These are phyloP conservation scores for Immersiella caudata DNA, from an alignment of 495 filamentous ascomycete species.

Conservation along the genomic window DNA sequence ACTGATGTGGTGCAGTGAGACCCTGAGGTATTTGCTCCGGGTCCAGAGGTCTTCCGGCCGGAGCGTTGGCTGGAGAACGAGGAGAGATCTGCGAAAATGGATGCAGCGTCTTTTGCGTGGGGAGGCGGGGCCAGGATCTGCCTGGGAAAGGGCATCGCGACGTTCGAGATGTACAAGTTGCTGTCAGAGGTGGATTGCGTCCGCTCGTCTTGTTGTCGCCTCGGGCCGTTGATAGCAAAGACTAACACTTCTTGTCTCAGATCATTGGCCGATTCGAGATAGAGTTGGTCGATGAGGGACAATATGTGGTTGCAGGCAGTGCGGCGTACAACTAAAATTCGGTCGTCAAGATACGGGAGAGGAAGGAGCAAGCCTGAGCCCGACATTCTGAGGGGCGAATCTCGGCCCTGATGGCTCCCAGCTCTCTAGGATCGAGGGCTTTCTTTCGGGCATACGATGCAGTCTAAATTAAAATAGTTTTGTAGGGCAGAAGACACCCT, in stretches of 20 bases:
- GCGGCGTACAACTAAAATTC: slow-evolving; percentile 15
- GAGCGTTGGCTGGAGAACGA: slow-evolving; percentile 45
- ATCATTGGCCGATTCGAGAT: slow-evolving; percentile 59
- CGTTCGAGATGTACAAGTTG: slow-evolving; percentile 65
- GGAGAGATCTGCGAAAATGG: slow-evolving; percentile 19
- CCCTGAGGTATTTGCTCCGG: slow-evolving; percentile 48
- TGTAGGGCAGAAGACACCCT: no score
- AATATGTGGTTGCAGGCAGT: slow-evolving; percentile 17
- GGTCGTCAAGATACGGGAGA: not conserved
- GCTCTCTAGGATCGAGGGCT: no score
- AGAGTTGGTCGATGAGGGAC: slow-evolving; percentile 19
- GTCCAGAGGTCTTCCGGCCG: slow-evolving; percentile 52
- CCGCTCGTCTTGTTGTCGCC: no score
- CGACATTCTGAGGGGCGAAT: no score
- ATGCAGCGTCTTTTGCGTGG: slow-evolving; percentile 45
- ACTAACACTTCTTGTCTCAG: no score
- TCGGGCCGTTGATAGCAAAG: no score
- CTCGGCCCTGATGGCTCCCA: no score
- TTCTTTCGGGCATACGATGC: no score
- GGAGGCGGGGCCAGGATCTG: slow-evolving; percentile 58
- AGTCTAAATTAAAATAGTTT: no score
- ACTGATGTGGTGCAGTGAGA: slow-evolving; percentile 39
- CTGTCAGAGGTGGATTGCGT: slow-evolving; percentile 47
- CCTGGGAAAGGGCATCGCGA: slow-evolving; percentile 62
- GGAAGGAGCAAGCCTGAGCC: not conserved